Base-by-base conservation (phyloP, 148 eudicot genomes). In the Rhododendron griersonianum region DNA sequence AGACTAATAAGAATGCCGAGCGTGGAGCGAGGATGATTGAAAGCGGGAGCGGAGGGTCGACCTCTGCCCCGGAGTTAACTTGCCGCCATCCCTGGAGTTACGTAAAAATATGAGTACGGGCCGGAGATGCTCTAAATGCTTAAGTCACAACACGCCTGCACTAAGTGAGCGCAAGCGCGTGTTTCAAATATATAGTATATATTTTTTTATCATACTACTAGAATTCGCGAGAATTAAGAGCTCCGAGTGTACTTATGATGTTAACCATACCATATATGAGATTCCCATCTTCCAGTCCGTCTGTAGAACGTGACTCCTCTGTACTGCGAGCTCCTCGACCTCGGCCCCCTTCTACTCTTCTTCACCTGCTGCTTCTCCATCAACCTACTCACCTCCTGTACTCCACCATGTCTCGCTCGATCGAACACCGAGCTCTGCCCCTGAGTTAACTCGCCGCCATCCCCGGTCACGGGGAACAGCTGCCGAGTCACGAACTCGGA, bases 261-360 rank as follows among this genome's bases (percentile, higher is more conserved):
- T 69, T 44, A 28, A 30, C 33, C 74, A 65, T 65, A 92, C 94
- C 94, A 92, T 50, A 92, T 92, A 86, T 92, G 96, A 5, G 96
- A 94, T 88, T 94, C 96, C 96, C 94, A 93, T 89, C 96, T 85
- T 73, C 96, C 96, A 74, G 96, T 93, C 61, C 96, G 91, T 59
- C 94, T 83, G 75, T 94, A 94, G 85, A 90, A 94, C 33, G 96
- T 94, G 35, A 94, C 96, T 50, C 96, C 96, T 67, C 96, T 89
- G 85, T 92, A 94, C 84, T 94, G 93, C 7, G 96, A 94, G 86
- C 96, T 94, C 78, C 93, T 81, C 1, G 94, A 91, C 93, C 92
- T 89, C 82, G 96, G 96, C 15, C 96, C 96, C 84, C 96, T 83
- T 57, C 96, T 88, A 76, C 96, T 94, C 92, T 90, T 94, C 91